phyloP scores from a whole-genome alignment of 208 protist species.

The Acanthamoeba lugdunensis region DNA sequence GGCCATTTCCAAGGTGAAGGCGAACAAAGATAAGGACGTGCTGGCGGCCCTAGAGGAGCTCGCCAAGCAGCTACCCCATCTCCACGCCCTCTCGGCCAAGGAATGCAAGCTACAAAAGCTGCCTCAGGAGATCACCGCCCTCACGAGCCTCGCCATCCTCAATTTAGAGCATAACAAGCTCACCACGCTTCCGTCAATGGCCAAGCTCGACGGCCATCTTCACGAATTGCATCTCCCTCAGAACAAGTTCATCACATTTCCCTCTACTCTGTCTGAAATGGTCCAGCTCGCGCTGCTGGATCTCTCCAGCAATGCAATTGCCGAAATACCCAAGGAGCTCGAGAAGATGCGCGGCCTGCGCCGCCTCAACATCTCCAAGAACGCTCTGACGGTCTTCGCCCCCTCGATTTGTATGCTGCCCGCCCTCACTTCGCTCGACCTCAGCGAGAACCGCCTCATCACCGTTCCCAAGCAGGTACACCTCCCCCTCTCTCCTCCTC shows the following conservation, averaged over 20 bases:
- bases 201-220: conserved; percentile 14
- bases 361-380: conserved; percentile 37
- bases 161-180: conserved; percentile 66
- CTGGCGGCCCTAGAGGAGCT: conserved; percentile 39
- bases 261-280: not conserved
- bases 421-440: conserved; percentile 34
- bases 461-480: conserved; percentile 44
- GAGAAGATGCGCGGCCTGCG: conserved; percentile 6
- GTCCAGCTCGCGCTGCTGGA: conserved; percentile 18
- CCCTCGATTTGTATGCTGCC: not conserved
- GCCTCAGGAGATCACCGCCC: not conserved
- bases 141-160: not conserved
- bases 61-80: not conserved
- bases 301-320: conserved; percentile 48
- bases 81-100: conserved; percentile 15
- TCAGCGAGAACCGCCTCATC: conserved; percentile 40
- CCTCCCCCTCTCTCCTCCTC: not conserved
- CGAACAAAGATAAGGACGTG: conserved; percentile 58
- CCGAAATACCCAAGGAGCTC: conserved; percentile 32
- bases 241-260: conserved; percentile 62
- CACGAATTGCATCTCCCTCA: conserved; percentile 25
- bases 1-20: conserved; percentile 26
- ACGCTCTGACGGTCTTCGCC: conserved; percentile 35
- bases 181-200: conserved; percentile 38
- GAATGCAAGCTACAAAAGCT: conserved; percentile 61